These are phyloP conservation scores for Boletus semigastroideus DNA, from an alignment of 1,284 basidiomycete species.

Conservation along the genomic window DNA sequence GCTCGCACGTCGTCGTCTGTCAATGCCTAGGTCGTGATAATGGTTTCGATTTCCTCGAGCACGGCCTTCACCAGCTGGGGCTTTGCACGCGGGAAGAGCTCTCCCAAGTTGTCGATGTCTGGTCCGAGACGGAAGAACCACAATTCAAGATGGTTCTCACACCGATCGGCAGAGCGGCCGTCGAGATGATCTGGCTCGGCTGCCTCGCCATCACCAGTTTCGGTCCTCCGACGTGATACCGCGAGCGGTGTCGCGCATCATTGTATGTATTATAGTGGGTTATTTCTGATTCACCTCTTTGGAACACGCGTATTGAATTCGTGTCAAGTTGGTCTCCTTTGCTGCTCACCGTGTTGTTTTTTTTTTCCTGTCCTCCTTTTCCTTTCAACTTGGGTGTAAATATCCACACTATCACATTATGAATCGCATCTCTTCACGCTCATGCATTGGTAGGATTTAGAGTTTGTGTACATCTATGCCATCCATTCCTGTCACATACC, in stretches of 20 bases:
- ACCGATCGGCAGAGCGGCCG: slow-evolving; percentile 69
- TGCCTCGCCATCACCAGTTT: slow-evolving; percentile 76
- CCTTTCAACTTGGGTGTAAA: neutral
- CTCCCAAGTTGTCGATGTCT: neutral
- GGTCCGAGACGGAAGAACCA: slow-evolving; percentile 39
- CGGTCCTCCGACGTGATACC: slow-evolving; percentile 28
- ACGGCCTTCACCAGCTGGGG: slow-evolving; percentile 68
- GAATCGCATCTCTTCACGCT: slow-evolving; percentile 9
- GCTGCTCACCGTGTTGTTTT: slow-evolving; percentile 4
- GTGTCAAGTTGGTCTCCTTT: slow-evolving; percentile 1
- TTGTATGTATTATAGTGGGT: slow-evolving; percentile 15
- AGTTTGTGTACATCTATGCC: slow-evolving; percentile 21
- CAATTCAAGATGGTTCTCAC: slow-evolving; percentile 48
- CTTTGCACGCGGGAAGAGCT: slow-evolving; percentile 42
- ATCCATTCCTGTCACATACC: slow-evolving; percentile 6
- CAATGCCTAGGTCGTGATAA: slow-evolving; percentile 58
- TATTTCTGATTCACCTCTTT: slow-evolving; percentile 3
- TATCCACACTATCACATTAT: slow-evolving; percentile 8
- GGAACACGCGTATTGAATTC: slow-evolving; percentile 1
- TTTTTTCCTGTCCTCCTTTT: neutral
- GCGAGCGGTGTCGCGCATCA: neutral
- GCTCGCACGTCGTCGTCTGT: slow-evolving; percentile 52
- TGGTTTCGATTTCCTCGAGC: slow-evolving; percentile 68
- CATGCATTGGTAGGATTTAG: slow-evolving; percentile 28
- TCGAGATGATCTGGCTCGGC: slow-evolving; percentile 82